These are phyloP conservation scores for Syzygium aqueum DNA, from an alignment of 345 rosid genomes.

Conservation along the genomic window DNA sequence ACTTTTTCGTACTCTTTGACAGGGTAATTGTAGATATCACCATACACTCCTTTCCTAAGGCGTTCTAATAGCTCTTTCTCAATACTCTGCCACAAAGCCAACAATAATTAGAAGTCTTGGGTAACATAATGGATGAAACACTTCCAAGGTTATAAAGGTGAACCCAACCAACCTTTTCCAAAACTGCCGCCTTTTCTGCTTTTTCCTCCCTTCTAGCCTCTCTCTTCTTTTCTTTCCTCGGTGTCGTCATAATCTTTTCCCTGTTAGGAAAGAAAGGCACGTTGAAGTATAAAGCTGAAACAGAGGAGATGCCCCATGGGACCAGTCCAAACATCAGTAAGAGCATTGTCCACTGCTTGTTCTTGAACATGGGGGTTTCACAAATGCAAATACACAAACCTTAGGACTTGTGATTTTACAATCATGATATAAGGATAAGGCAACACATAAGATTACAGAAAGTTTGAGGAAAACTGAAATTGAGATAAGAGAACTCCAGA, in stretches of 20 bases:
- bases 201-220: conserved; percentile 81
- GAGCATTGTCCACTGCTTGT: background rate
- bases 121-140: background rate
- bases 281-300: background rate
- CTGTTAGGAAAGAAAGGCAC: conserved; percentile 14
- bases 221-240: conserved; percentile 58
- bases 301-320: background rate
- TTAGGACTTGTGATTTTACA: background rate
- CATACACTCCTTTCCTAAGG: conserved; percentile 58
- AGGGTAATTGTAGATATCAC: conserved; percentile 65
- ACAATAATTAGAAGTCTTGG: background rate
- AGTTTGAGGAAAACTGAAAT: background rate
- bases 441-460: background rate
- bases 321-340: background rate
- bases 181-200: conserved; percentile 70
- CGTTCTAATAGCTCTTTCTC: conserved; percentile 83
- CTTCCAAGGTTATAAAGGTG: background rate
- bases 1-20: conserved; percentile 23
- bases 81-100: conserved; percentile 44
- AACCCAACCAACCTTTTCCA: conserved; percentile 56
- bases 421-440: background rate
- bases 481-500: background rate
- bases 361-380: background rate
- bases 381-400: background rate
- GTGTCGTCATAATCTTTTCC: conserved; percentile 62